A percentile compares a stretch with the other conserved stretches of the same genome.
Evolutionary conservation across 306 rosid species (phyloP).

Genomic region (Dalbergia cultrata): DNA sequence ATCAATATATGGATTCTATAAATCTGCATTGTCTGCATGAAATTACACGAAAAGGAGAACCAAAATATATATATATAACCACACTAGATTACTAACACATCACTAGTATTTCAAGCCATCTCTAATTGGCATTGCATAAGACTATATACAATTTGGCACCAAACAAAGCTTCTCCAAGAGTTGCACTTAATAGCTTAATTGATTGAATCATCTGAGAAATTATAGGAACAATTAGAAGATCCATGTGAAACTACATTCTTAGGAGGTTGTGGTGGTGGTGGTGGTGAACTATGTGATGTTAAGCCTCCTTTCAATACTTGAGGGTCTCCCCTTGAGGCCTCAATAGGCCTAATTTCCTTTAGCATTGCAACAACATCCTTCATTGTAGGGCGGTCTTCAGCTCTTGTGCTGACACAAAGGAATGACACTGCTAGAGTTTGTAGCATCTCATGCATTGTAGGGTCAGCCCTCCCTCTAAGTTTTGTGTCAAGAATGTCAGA

Average conservation of each 20-base stretch:
- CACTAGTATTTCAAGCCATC: constrained; percentile 36
- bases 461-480: constrained; percentile 80
- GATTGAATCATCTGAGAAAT: constrained; percentile 79
- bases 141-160: constrained; percentile 47
- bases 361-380: constrained; percentile 95
- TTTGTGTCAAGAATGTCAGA: constrained; percentile 78
- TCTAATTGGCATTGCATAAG: constrained; percentile 44
- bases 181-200: constrained; percentile 36
- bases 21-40: constrained; percentile 40
- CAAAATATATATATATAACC: background rate
- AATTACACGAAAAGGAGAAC: constrained; percentile 22
- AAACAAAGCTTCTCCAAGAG: constrained; percentile 39
- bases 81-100: constrained; percentile 48
- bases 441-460: constrained; percentile 89
- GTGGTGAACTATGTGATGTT: constrained; percentile 49
- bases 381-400: constrained; percentile 83
- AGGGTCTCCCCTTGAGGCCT: constrained; percentile 53
- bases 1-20: constrained; percentile 41
- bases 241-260: constrained; percentile 63
- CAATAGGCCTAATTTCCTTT: constrained; percentile 75
- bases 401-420: constrained; percentile 65
- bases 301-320: constrained; percentile 58
- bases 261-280: constrained; percentile 64
- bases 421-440: constrained; percentile 88
- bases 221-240: constrained; percentile 76